These are phyloP conservation scores for Isoetes taiwanensis DNA, from an alignment of 75 land plant species.

Conservation along the genomic window DNA sequence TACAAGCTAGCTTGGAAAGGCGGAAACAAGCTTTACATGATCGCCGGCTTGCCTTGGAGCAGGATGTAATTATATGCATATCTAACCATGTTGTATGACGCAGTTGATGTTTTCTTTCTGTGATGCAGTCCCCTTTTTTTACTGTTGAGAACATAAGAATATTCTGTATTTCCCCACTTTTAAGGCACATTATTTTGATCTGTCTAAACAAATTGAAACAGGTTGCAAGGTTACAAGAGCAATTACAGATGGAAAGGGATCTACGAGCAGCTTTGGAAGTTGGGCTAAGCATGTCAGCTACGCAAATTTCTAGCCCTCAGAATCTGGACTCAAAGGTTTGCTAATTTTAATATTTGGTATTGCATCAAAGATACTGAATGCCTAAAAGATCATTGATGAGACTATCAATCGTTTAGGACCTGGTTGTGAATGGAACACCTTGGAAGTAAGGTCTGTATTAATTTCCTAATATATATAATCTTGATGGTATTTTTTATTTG, in stretches of 20 bases:
- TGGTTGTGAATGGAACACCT: neutral
- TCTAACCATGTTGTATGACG: neutral
- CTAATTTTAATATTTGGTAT: too few species aligned
- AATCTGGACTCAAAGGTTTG: slow-evolving; percentile 86
- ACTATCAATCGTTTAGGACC: too few species aligned
- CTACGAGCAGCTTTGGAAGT: slow-evolving; percentile 91
- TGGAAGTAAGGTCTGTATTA: neutral
- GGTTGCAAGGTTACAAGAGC: slow-evolving; percentile 93
- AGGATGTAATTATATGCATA: slow-evolving; percentile 51
- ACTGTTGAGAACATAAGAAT: too few species aligned
- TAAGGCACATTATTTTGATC: too few species aligned
- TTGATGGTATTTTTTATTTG: too few species aligned
- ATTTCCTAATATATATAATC: neutral
- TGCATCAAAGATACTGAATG: too few species aligned
- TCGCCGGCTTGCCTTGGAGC: slow-evolving; percentile 92
- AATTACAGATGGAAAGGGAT: slow-evolving; percentile 89
- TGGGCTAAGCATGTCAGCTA: slow-evolving; percentile 90
- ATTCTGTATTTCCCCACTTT: too few species aligned
- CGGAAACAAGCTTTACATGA: slow-evolving; percentile 99
- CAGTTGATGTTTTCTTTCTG: too few species aligned
- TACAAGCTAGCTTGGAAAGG: slow-evolving; percentile 97
- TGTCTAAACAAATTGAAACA: slow-evolving; percentile 10
- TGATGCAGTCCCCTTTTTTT: too few species aligned
- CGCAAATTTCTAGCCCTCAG: slow-evolving; percentile 54
- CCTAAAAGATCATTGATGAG: too few species aligned